These are phyloP conservation scores for Pestalotiopsis sp. DNA, from an alignment of 2,329 filamentous ascomycete genomes.

Conservation along the genomic window DNA sequence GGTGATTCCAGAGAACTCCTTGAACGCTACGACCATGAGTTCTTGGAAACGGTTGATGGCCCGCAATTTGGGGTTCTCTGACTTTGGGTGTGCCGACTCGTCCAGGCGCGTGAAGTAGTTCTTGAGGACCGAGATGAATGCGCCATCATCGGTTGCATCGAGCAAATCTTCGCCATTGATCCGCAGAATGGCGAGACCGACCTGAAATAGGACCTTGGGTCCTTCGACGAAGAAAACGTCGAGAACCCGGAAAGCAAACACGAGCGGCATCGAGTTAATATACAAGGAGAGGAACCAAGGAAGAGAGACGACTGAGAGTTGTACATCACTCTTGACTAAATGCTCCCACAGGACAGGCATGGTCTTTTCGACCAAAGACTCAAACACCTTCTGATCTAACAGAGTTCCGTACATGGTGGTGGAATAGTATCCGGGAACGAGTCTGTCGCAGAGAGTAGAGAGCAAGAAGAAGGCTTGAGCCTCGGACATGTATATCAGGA, in stretches of 20 bases:
- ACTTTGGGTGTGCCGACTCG: conserved; percentile 93
- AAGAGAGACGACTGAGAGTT: conserved; percentile 93
- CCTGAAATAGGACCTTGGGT: conserved; percentile 95
- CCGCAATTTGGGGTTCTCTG: conserved; percentile 90
- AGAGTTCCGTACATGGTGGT: conserved; percentile 99
- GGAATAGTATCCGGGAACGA: conserved; percentile 96
- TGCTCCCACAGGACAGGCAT: conserved; percentile 99
- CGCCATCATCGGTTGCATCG: conserved; percentile 90
- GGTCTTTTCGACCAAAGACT: conserved; percentile 96
- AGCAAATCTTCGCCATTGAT: conserved; percentile 97
- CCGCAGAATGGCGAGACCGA: conserved; percentile 91
- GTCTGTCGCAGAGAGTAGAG: conserved; percentile 85
- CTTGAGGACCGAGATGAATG: conserved; percentile 95
- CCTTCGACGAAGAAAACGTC: conserved; percentile 99
- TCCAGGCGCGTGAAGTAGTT: conserved; percentile 91
- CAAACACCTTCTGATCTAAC: conserved; percentile 95
- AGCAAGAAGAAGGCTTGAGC: conserved; percentile 93
- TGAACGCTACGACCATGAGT: conserved; percentile 98
- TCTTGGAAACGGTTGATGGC: conserved; percentile 97
- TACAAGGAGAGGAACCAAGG: conserved; percentile 98
- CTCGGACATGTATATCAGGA: conserved; percentile 98
- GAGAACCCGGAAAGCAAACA: conserved; percentile 94
- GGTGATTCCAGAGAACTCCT: conserved; percentile 94
- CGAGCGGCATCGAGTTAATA: conserved; percentile 98
- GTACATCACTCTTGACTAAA: conserved; percentile 93